Conservation (phyloP, 2,329 filamentous ascomycete species). For the Tolypocladium cylindrosporum region DNA sequence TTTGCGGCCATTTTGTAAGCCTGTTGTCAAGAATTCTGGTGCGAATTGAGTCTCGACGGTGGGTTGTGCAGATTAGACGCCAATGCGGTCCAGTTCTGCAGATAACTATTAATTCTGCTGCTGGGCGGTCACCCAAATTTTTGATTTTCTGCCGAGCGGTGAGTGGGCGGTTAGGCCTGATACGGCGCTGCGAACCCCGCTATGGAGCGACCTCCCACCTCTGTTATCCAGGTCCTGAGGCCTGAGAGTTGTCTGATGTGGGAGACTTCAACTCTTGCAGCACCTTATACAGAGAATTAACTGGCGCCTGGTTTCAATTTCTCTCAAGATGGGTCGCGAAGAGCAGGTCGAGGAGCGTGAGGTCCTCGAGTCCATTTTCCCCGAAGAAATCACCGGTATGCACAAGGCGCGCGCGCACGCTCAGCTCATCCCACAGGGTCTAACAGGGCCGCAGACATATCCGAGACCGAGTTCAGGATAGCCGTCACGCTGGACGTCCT, state of each 20-base stretch:
- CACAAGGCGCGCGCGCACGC: neutral
- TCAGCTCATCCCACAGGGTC: neutral
- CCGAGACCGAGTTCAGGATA: slow-evolving; percentile 81
- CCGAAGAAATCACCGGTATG: slow-evolving; percentile 86
- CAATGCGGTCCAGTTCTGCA: neutral
- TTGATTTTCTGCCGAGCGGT: slow-evolving; percentile 25
- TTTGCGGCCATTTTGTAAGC: slow-evolving; percentile 36
- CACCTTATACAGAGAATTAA: neutral
- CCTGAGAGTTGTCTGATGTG: neutral
- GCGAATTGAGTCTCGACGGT: neutral
- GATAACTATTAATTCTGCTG: neutral
- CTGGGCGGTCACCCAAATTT: slow-evolving; percentile 8
- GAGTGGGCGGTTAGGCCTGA: slow-evolving; percentile 14
- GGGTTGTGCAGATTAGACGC: neutral
- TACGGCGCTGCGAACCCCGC: slow-evolving; percentile 15
- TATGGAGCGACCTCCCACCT: slow-evolving; percentile 10
- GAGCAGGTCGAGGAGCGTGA: slow-evolving; percentile 95
- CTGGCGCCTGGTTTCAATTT: neutral
- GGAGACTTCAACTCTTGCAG: neutral
- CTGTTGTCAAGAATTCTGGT: neutral
- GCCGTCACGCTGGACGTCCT: slow-evolving; percentile 73
- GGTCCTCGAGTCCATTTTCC: slow-evolving; percentile 96
- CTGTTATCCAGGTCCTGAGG: neutral
- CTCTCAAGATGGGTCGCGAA: slow-evolving; percentile 53
- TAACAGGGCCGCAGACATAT: slow-evolving; percentile 55